Evolutionary conservation across 1,284 basidiomycete species (phyloP).

Genomic region (Abortiporus biennis): DNA sequence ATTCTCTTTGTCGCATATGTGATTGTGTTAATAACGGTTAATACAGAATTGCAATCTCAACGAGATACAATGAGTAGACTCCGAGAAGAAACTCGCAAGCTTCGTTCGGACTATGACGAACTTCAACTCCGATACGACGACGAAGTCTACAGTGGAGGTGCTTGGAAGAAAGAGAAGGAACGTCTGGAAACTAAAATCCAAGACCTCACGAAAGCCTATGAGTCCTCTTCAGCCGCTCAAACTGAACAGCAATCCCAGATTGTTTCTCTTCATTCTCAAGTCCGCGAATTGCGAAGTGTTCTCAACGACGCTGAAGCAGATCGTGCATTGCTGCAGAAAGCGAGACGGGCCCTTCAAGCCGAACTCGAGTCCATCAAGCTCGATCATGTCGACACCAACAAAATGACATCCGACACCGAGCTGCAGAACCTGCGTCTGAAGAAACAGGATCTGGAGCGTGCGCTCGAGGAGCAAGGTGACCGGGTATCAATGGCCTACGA

Average conservation of each 20-base stretch:
- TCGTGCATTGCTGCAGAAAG: conserved; percentile 72
- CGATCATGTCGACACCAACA: conserved; percentile 65
- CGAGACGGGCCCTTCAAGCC: conserved; percentile 73
- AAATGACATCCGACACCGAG: conserved; percentile 68
- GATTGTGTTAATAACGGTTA: too few species aligned
- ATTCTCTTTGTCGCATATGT: background rate
- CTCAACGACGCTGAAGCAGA: conserved; percentile 84
- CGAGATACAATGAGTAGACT: conserved; percentile 68
- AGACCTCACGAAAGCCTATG: conserved; percentile 74
- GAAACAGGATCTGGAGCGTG: conserved; percentile 77
- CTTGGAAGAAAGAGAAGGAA: conserved; percentile 85
- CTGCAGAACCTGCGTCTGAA: conserved; percentile 69
- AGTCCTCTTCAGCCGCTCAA: conserved; percentile 67
- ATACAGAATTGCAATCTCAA: conserved; percentile 70
- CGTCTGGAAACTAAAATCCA: conserved; percentile 76
- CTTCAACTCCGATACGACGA: conserved; percentile 73
- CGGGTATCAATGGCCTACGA: conserved; percentile 67
- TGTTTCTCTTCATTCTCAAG: conserved; percentile 76
- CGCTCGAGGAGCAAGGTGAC: conserved; percentile 74
- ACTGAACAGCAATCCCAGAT: conserved; percentile 81
- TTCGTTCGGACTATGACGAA: conserved; percentile 73
- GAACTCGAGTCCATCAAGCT: conserved; percentile 77
- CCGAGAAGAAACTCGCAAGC: conserved; percentile 75
- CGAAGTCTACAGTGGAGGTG: conserved; percentile 69
- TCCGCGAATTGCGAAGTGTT: conserved; percentile 73